phyloP scores from a whole-genome alignment of 495 filamentous ascomycete genomes.

The Gamarada debralockiae region DNA sequence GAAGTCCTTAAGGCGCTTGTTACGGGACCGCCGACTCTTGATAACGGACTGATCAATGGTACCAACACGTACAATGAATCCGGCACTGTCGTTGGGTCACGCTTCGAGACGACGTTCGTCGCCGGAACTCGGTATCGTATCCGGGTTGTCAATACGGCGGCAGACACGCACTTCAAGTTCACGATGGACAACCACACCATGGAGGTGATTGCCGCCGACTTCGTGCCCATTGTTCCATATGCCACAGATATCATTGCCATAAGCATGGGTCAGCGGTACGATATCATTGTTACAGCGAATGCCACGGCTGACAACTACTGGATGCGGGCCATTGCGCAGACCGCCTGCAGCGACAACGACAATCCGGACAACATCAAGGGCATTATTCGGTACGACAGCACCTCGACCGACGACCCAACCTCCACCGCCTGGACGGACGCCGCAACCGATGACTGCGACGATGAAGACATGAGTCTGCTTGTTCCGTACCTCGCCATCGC shows the following conservation, averaged over 20 bases:
- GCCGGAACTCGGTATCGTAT: slow-evolving; percentile 38
- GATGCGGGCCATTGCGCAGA: slow-evolving; percentile 21
- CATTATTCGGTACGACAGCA: slow-evolving; percentile 42
- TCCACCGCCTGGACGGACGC: slow-evolving; percentile 32
- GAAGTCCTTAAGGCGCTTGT: slow-evolving; percentile 29
- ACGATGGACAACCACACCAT: slow-evolving; percentile 43
- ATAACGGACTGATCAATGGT: slow-evolving; percentile 28
- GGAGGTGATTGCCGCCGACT: slow-evolving; percentile 42
- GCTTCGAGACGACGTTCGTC: slow-evolving; percentile 35
- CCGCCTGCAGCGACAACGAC: slow-evolving; percentile 38
- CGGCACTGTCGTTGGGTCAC: no score
- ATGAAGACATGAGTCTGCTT: no score
- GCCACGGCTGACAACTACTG: slow-evolving; percentile 50
- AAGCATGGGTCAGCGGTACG: slow-evolving; percentile 63
- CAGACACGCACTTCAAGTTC: slow-evolving; percentile 35
- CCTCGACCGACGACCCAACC: slow-evolving; percentile 24
- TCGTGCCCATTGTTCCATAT: slow-evolving; percentile 45
- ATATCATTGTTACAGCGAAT: slow-evolving; percentile 60
- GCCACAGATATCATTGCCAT: slow-evolving; percentile 22
- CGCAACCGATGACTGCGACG: no score
- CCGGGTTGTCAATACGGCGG: slow-evolving; percentile 39
- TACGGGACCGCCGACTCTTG: slow-evolving; percentile 19
- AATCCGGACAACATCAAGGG: slow-evolving; percentile 32
- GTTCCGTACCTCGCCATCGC: no score
- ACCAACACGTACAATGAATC: slow-evolving; percentile 35